phyloP scores from a whole-genome alignment of 1,284 basidiomycete species.

The Paramarasmius palmivorus region DNA sequence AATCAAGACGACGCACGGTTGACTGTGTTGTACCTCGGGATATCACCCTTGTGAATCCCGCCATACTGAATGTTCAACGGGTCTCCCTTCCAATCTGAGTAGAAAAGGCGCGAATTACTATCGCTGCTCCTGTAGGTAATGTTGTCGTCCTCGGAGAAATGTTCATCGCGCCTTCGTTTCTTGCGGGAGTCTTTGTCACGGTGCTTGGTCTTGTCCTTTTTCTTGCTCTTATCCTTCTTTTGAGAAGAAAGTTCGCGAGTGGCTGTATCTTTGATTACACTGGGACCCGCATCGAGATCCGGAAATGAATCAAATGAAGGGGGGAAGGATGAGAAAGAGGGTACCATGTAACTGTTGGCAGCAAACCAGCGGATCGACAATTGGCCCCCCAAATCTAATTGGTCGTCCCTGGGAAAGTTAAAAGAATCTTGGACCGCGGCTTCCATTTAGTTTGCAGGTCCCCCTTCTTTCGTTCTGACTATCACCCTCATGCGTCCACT shows the following conservation, averaged over 20 bases:
- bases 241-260: conserved; percentile 13
- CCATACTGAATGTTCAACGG: conserved; percentile 69
- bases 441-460: not conserved
- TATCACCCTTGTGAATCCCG: conserved; percentile 59
- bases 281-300: conserved; percentile 45
- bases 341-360: conserved; percentile 42
- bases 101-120: conserved; percentile 42
- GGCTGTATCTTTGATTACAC: conserved; percentile 10
- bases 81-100: conserved; percentile 72
- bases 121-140: conserved; percentile 32
- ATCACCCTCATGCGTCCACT: conserved; percentile 67
- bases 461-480: conserved; percentile 2
- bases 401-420: not conserved
- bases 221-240: conserved; percentile 16
- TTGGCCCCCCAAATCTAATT: too few species aligned
- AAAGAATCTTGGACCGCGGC: not conserved
- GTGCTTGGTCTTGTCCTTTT: conserved; percentile 15
- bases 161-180: conserved; percentile 18
- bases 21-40: conserved; percentile 67
- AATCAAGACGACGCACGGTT: conserved; percentile 44
- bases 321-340: conserved; percentile 59
- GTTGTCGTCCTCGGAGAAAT: conserved; percentile 27
- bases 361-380: not conserved
- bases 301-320: conserved; percentile 70
- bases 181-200: conserved; percentile 16